These are phyloP conservation scores for Eutrema japonicum DNA, from an alignment of 345 rosid genomes.

Conservation along the genomic window DNA sequence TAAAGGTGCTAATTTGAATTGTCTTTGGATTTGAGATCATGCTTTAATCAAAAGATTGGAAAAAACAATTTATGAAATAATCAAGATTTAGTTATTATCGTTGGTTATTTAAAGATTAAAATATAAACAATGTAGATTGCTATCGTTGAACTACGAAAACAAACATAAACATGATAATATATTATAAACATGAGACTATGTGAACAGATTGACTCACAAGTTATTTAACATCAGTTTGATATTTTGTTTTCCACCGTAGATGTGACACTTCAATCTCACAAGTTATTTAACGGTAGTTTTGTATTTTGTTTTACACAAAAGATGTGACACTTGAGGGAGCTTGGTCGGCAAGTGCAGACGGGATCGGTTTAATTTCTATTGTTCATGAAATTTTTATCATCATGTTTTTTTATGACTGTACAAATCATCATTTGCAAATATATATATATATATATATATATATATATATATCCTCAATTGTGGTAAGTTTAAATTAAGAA, in stretches of 20 bases:
- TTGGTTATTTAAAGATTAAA: not conserved
- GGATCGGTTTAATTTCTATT: not conserved
- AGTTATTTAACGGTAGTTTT: slow-evolving; percentile 17
- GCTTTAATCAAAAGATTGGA: not conserved
- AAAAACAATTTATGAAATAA: not conserved
- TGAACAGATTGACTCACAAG: slow-evolving; percentile 26
- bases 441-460: not conserved
- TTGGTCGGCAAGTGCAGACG: slow-evolving; percentile 37
- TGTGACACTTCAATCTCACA: slow-evolving; percentile 16
- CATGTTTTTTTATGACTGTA: not conserved
- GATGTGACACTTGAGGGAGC: slow-evolving; percentile 41
- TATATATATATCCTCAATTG: not conserved
- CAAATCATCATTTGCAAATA: not conserved
- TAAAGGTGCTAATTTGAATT: not conserved
- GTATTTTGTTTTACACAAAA: slow-evolving; percentile 4
- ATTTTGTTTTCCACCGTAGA: slow-evolving; percentile 26
- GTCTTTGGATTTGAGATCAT: not conserved
- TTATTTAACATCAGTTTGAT: not conserved
- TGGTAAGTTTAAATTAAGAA: not conserved
- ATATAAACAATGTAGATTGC: not conserved
- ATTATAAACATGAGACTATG: slow-evolving; percentile 1
- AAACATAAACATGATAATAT: not conserved
- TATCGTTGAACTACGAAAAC: not conserved
- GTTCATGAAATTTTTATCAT: no score
- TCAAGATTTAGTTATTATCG: not conserved